Conservation (phyloP, 2,329 filamentous ascomycete genomes). For the Arthroderma sp. region DNA sequence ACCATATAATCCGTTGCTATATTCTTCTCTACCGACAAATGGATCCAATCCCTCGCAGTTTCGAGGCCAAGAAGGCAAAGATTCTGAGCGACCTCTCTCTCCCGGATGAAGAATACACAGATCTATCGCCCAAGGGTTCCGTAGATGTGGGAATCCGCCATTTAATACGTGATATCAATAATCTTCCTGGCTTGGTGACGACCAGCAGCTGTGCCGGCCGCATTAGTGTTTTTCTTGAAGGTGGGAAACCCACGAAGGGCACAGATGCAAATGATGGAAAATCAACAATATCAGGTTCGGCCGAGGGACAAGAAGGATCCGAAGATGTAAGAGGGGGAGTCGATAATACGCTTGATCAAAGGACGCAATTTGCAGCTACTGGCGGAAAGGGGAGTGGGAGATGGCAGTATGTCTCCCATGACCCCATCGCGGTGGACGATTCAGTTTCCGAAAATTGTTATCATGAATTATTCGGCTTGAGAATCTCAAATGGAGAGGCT, state of each 20-base stretch:
- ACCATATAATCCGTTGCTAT: no score
- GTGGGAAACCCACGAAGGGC: conserved; percentile 30
- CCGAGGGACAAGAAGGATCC: conserved; percentile 1
- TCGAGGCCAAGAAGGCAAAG: conserved; percentile 51
- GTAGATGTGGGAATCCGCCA: conserved; percentile 67
- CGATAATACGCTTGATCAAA: conserved; percentile 13
- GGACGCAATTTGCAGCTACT: conserved; percentile 41
- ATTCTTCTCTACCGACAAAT: no score
- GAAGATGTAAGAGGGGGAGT: conserved; percentile 2
- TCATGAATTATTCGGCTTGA: conserved; percentile 32
- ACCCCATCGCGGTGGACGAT: conserved; percentile 39
- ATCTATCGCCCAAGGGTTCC: conserved; percentile 78
- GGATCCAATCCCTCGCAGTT: conserved; percentile 19
- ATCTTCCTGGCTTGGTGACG: conserved; percentile 61
- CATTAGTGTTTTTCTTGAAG: conserved; percentile 79
- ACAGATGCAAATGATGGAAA: background rate
- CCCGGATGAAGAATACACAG: conserved; percentile 59
- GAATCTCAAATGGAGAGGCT: conserved; percentile 19
- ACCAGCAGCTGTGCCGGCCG: conserved; percentile 88
- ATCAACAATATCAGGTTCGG: background rate
- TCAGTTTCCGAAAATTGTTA: conserved; percentile 19
- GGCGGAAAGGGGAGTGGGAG: conserved; percentile 75
- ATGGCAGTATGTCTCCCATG: conserved; percentile 84
- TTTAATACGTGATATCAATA: conserved; percentile 68
- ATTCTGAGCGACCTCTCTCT: conserved; percentile 59